Evolutionary conservation across 345 rosid genomes (phyloP).

Genomic region (Odontarrhena argentea): DNA sequence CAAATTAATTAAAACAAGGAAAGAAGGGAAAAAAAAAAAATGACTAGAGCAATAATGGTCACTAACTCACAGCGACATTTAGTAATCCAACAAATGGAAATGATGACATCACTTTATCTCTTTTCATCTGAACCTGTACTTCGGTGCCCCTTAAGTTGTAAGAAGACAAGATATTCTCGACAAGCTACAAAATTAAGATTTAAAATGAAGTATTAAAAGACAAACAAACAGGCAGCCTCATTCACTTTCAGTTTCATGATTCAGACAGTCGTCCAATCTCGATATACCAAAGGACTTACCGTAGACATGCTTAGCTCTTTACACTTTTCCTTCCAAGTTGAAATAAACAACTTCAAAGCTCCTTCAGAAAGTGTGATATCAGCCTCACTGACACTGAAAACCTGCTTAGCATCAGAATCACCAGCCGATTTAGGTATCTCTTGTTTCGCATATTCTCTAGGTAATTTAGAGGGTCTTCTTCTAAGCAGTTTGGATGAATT

Average conservation of each 20-base stretch:
- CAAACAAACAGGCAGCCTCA: conserved; percentile 18
- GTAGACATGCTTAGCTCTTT: conserved; percentile 54
- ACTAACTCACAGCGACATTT: conserved; percentile 81
- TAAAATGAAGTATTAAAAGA: conserved; percentile 31
- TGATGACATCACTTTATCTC: conserved; percentile 42
- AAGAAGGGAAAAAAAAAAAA: conserved; percentile 6
- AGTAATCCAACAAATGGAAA: conserved; percentile 68
- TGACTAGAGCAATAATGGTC: conserved; percentile 21
- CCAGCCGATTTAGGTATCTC: conserved; percentile 37
- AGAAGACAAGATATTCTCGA: conserved; percentile 63
- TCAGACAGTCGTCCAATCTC: conserved; percentile 18
- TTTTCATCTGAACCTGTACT: conserved; percentile 29
- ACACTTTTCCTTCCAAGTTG: conserved; percentile 86
- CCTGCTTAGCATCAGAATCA: conserved; percentile 40
- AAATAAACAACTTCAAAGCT: conserved; percentile 57
- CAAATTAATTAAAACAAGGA: conserved; percentile 7
- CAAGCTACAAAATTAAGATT: conserved; percentile 52
- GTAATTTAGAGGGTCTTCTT: conserved; percentile 45
- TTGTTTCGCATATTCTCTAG: conserved; percentile 41
- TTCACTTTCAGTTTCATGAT: conserved; percentile 12
- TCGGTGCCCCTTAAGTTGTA: conserved; percentile 46
- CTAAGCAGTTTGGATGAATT: conserved; percentile 36
- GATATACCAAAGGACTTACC: conserved; percentile 47
- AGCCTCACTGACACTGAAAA: conserved; percentile 38
- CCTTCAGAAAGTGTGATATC: conserved; percentile 54